Base-by-base conservation (phyloP, 2,329 filamentous ascomycete species). In the Lachnellula hyalina region DNA sequence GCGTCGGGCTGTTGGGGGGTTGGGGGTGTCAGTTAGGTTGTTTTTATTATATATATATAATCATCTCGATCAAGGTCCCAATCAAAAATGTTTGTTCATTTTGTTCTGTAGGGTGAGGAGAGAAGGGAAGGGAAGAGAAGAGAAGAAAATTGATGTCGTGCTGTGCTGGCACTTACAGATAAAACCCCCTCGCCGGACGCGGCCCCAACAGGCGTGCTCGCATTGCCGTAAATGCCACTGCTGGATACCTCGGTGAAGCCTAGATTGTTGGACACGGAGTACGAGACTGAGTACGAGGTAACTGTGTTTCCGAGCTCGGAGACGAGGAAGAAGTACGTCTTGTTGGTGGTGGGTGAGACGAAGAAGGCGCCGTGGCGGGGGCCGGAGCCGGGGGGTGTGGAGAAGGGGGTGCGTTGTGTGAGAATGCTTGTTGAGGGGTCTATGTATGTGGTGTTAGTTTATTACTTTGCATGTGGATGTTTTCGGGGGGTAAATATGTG, bases 171-270 rank as follows among this genome's bases (percentile, higher is more conserved):
- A 73, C 80, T 72, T 71, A 85, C 82, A 45, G 83, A 82, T 40
- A 86, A 61, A 5, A 72, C 57, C 52, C 85, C 77, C 68, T 87
- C 85, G 11, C 80, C 78, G 3, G 77, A 80, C 0, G 72, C 71
- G 47, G 76, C 72, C 35, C 72, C 71, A 1, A 62, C 62, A 1
- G 78, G 75, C 1, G 75, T 72, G 1, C 65, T 60, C 21, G 66
- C 67, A 28, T 72, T 69, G 17, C 78, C 77, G 63, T 81, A 78
- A 14, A 73, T 78, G 44, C 71, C 75, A 57, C 74, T 76, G 44
- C 59, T 68, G 67, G 76, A 83, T 47, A 80, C 57, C 62, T 77
- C 72, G 17, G 63, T 63, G 57, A 84, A 78, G 5, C n/a, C 38
- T 5, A 83, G 69, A 6, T 70, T 70, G 38, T 70, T 69, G 9